A percentile compares a stretch with the other conserved stretches of the same genome.
Conservation (phyloP, 2,329 filamentous ascomycete genomes). For the Paraconiothyrium brasiliense region DNA sequence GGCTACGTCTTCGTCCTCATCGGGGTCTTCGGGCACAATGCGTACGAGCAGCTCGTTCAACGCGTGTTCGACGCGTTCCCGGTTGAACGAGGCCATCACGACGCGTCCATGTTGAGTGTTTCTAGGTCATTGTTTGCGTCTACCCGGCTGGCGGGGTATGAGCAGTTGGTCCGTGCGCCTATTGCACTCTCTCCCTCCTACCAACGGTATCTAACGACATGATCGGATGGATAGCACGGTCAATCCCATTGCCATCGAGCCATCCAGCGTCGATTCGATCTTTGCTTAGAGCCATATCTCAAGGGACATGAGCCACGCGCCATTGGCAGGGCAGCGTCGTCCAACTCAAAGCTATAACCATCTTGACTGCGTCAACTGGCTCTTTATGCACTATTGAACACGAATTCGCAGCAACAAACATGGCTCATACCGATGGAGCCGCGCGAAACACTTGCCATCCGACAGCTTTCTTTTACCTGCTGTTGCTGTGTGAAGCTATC, state of each 20-base stretch:
- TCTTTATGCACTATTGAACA: too few species aligned
- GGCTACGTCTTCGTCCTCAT: constrained; percentile 72
- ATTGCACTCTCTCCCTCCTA: too few species aligned
- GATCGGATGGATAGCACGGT: too few species aligned
- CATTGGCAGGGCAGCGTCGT: too few species aligned
- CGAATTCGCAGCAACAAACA: not conserved
- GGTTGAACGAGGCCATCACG: constrained; percentile 46
- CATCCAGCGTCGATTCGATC: too few species aligned
- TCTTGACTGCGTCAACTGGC: too few species aligned
- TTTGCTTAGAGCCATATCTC: too few species aligned
- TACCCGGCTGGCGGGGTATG: constrained; percentile 7
- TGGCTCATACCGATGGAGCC: not conserved
- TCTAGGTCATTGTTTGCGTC: constrained; percentile 17
- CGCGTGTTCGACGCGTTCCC: constrained; percentile 77
- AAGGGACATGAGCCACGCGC: too few species aligned
- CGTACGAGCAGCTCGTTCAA: constrained; percentile 81
- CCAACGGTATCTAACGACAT: not conserved
- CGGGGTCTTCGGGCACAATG: constrained; percentile 71
- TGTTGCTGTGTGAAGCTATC: too few species aligned
- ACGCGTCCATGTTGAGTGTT: constrained; percentile 31
- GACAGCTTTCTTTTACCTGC: not conserved
- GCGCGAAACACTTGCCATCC: too few species aligned
- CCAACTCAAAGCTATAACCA: too few species aligned
- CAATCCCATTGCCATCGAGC: too few species aligned
- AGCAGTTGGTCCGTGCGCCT: constrained; percentile 15